phyloP scores from a whole-genome alignment of 2,329 filamentous ascomycete species.

The Fusarium brachygibbosum region DNA sequence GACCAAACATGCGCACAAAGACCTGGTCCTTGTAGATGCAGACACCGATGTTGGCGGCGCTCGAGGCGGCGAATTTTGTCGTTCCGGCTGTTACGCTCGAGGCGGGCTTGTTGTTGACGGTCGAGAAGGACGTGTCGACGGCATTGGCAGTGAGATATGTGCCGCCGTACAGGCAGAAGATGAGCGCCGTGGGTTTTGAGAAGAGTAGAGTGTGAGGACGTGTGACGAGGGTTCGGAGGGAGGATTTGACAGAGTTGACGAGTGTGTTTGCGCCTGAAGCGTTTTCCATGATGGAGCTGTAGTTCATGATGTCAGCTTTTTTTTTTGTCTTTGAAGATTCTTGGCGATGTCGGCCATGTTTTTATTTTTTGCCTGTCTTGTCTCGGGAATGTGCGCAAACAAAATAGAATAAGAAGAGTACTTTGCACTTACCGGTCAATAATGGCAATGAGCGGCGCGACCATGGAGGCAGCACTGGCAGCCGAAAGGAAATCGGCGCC shows the following conservation, averaged over 20 bases:
- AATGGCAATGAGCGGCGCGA: constrained; percentile 87
- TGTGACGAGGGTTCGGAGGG: constrained; percentile 68
- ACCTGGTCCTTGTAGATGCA: constrained; percentile 92
- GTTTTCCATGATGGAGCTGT: constrained; percentile 83
- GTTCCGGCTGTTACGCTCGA: constrained; percentile 78
- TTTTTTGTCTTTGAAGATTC: neutral
- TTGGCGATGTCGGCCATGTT: constrained; percentile 20
- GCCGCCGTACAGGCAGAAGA: constrained; percentile 83
- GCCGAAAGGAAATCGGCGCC: constrained; percentile 78
- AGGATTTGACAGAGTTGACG: constrained; percentile 69
- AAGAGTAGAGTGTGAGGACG: constrained; percentile 72
- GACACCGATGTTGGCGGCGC: constrained; percentile 84
- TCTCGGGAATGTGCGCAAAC: neutral
- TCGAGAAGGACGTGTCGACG: constrained; percentile 84
- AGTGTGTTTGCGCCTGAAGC: constrained; percentile 77
- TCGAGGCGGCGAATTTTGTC: constrained; percentile 85
- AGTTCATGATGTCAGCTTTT: constrained; percentile 51
- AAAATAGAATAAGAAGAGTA: neutral
- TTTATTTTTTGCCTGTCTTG: neutral
- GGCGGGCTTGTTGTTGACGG: constrained; percentile 68
- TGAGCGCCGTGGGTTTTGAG: constrained; percentile 76
- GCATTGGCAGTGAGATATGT: constrained; percentile 92
- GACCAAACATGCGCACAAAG: constrained; percentile 86
- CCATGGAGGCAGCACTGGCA: constrained; percentile 77
- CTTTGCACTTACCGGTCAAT: constrained; percentile 78